A percentile compares a stretch with the other conserved stretches of the same genome.
Evolutionary conservation across 345 rosid genomes (phyloP).

Genomic region (Brassica carinata): DNA sequence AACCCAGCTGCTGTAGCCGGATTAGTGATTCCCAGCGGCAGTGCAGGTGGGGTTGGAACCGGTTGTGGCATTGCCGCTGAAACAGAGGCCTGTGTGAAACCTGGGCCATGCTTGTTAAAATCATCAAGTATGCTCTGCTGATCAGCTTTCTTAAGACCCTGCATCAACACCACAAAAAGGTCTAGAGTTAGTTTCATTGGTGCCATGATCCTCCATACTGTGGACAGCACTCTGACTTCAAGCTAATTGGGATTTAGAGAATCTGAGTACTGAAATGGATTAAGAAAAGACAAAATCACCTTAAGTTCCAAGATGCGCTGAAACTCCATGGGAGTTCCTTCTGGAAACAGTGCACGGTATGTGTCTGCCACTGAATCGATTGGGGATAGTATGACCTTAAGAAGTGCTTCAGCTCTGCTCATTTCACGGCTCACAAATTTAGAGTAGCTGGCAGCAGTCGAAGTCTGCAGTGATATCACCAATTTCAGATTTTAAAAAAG

Average conservation of each 20-base stretch:
- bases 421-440: conserved; percentile 98
- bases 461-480: conserved; percentile 48
- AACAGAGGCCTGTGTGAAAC: conserved; percentile 51
- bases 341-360: conserved; percentile 91
- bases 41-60: conserved; percentile 41
- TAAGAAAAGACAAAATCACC: conserved; percentile 38
- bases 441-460: conserved; percentile 85
- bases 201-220: neutral
- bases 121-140: conserved; percentile 88
- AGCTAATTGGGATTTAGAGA: neutral
- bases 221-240: no score
- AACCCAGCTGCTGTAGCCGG: conserved; percentile 60
- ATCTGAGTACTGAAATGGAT: neutral
- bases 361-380: conserved; percentile 97
- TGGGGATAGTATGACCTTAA: conserved; percentile 97
- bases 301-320: conserved; percentile 96
- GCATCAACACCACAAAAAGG: conserved; percentile 26
- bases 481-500: neutral
- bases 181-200: neutral
- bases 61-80: conserved; percentile 46
- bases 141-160: conserved; percentile 88
- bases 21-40: conserved; percentile 45
- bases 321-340: conserved; percentile 97
- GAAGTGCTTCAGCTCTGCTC: conserved; percentile 99
- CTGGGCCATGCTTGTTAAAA: conserved; percentile 81